Percentiles rank a stretch among this genome's conserved stretches.
Conservation (phyloP, 2,329 filamentous ascomycete genomes). For the Fusarium miscanthi region DNA sequence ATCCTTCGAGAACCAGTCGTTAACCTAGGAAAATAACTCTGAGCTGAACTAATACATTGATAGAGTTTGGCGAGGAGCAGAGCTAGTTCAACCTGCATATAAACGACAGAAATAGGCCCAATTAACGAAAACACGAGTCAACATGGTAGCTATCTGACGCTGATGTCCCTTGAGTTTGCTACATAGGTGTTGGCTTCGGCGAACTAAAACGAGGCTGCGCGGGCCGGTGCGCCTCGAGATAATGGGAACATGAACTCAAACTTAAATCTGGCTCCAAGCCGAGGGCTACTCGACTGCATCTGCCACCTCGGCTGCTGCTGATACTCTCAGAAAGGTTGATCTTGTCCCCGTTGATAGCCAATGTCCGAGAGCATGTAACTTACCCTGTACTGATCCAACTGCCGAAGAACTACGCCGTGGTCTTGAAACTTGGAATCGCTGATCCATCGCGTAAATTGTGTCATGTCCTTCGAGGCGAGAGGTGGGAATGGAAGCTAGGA, state of each 20-base stretch:
- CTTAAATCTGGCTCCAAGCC: neutral
- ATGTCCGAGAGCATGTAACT: neutral
- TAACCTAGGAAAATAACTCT: rapidly evolving
- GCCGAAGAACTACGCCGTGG: neutral
- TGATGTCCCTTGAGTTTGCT: neutral
- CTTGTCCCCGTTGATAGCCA: too few relatives aligned
- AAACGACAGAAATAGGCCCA: neutral
- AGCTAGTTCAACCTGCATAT: too few relatives aligned
- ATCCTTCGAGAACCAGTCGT: neutral
- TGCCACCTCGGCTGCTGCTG: neutral
- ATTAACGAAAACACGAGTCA: neutral
- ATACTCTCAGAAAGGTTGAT: neutral
- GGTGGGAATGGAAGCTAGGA: neutral
- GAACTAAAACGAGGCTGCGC: neutral
- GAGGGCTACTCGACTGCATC: neutral
- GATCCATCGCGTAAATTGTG: neutral
- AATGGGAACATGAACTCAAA: neutral
- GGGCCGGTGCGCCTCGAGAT: neutral
- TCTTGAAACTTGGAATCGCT: neutral
- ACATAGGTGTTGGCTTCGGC: neutral
- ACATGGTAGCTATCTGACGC: rapidly evolving
- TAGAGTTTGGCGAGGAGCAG: rapidly evolving
- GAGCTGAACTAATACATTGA: neutral
- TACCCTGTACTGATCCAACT: neutral
- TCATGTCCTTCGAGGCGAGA: neutral